Evolutionary conservation across 139 green algal species (phyloP).

Genomic region (Coccomyxa sp.): DNA sequence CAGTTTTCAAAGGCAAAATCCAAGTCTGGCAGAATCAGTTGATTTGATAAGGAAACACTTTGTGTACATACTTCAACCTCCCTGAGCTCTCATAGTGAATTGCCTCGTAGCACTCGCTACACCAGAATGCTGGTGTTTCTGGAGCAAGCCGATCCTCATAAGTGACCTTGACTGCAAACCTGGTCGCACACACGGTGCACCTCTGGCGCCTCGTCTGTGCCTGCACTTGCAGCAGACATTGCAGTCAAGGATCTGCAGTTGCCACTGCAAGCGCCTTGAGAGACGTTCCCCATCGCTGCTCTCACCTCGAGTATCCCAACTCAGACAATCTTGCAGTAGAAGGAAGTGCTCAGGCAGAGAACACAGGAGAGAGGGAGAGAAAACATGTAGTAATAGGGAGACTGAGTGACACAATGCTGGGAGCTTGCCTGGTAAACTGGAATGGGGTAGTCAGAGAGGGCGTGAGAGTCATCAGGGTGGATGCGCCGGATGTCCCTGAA

Average conservation of each 20-base stretch:
- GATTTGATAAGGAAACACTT: constrained; percentile 26
- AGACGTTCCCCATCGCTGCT: no score
- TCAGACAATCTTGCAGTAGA: background rate
- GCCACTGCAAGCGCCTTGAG: no score
- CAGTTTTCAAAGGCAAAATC: no score
- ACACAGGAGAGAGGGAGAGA: no score
- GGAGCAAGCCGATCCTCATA: constrained; percentile 52
- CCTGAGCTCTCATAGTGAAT: constrained; percentile 48
- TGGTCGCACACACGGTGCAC: constrained; percentile 43
- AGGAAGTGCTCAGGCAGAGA: background rate
- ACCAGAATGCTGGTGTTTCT: constrained; percentile 55
- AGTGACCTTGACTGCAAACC: constrained; percentile 34
- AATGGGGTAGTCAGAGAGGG: constrained; percentile 21
- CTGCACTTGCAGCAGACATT: background rate
- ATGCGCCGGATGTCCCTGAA: constrained; percentile 46
- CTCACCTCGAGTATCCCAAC: no score
- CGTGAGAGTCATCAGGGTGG: constrained; percentile 21
- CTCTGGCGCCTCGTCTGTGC: constrained; percentile 10
- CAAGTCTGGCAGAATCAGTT: background rate
- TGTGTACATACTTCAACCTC: constrained; percentile 19
- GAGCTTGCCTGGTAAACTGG: constrained; percentile 20
- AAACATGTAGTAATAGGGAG: no score
- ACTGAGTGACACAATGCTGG: background rate
- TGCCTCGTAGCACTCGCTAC: constrained; percentile 38
- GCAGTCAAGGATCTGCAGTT: no score